phyloP scores from a whole-genome alignment of 139 green algal genomes.

The Deuterostichococcus epilithicus region DNA sequence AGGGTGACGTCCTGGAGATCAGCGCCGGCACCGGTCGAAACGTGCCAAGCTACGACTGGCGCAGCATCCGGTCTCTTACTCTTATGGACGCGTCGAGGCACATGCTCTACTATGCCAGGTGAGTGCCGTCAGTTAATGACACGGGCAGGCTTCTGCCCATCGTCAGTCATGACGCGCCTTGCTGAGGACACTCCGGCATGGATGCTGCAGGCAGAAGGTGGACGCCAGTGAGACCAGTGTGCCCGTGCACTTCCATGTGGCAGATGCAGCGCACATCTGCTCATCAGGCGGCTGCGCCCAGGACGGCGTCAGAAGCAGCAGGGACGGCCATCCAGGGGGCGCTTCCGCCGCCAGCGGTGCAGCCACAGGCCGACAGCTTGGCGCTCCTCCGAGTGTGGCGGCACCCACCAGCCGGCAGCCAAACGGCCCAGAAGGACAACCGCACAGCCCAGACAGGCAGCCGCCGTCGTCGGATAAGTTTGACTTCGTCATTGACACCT shows the following conservation, averaged over 20 bases:
- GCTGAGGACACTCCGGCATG: neutral
- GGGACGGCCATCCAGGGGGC: neutral
- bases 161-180: too few relatives aligned
- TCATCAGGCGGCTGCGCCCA: neutral
- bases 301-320: neutral
- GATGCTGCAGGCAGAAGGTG: conserved; percentile 4
- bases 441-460: neutral
- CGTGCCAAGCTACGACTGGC: conserved; percentile 58
- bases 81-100: conserved; percentile 51
- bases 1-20: conserved; percentile 69
- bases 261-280: conserved; percentile 27
- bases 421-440: neutral
- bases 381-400: too few relatives aligned
- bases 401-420: too few relatives aligned
- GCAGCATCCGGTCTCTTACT: conserved; percentile 28
- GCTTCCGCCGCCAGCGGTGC: neutral
- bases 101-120: conserved; percentile 53
- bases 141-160: neutral
- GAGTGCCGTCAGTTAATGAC: neutral
- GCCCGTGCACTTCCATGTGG: conserved; percentile 19
- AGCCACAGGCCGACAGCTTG: too few relatives aligned
- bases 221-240: neutral
- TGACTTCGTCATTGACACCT: conserved; percentile 76
- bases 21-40: conserved; percentile 73
- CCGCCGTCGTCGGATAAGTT: conserved; percentile 47